phyloP scores from a whole-genome alignment of 352 stramenopile species.

The Phytophthora crassamura region DNA sequence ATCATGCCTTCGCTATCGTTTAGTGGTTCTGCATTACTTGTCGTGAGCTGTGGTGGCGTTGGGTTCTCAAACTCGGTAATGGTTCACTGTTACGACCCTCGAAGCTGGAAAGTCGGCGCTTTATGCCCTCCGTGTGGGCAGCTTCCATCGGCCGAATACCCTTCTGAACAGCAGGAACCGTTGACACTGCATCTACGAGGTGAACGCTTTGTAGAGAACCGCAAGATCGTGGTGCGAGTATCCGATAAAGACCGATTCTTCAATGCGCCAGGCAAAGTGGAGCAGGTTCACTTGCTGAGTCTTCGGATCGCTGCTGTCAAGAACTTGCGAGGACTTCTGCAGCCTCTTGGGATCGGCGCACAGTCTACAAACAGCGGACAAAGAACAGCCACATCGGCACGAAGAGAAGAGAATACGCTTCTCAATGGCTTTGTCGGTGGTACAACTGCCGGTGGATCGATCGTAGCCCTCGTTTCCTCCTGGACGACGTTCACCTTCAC shows the following conservation, averaged over 20 bases:
- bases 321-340: slow-evolving; percentile 49
- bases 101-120: slow-evolving; percentile 49
- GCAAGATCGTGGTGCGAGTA: slow-evolving; percentile 63
- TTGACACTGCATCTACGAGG: slow-evolving; percentile 54
- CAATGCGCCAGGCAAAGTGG: slow-evolving; percentile 36
- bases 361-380: slow-evolving; percentile 2
- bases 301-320: slow-evolving; percentile 58
- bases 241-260: slow-evolving; percentile 56
- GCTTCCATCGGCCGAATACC: slow-evolving; percentile 13
- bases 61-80: slow-evolving; percentile 71
- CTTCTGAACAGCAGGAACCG: slow-evolving; percentile 12
- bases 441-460: slow-evolving; percentile 16
- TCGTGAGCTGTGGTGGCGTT: slow-evolving; percentile 51
- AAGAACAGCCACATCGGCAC: not conserved
- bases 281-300: slow-evolving; percentile 59
- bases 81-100: slow-evolving; percentile 77
- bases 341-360: slow-evolving; percentile 27
- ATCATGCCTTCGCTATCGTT: slow-evolving; percentile 63
- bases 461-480: slow-evolving; percentile 11
- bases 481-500: slow-evolving; percentile 55
- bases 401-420: slow-evolving; percentile 41
- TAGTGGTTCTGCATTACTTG: slow-evolving; percentile 56
- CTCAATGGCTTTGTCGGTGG: slow-evolving; percentile 6
- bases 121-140: slow-evolving; percentile 60
- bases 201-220: slow-evolving; percentile 75